A percentile compares a stretch with the other conserved stretches of the same genome.
phyloP scores from a whole-genome alignment of 768 basidiomycete species.

The Hypholoma sublateritium region DNA sequence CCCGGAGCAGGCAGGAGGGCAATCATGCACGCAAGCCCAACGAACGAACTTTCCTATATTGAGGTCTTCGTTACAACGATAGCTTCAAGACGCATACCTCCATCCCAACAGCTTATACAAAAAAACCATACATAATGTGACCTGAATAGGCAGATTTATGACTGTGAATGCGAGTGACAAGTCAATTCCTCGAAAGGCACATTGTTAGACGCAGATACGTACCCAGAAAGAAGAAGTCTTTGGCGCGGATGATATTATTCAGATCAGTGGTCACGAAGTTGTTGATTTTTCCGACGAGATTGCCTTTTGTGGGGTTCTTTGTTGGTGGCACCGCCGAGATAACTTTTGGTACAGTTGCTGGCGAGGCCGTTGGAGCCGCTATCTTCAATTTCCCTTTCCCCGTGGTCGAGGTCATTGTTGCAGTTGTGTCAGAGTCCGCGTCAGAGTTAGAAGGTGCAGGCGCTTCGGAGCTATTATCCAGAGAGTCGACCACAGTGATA shows the following conservation, averaged over 20 bases:
- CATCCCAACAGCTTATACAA: slow-evolving; percentile 18
- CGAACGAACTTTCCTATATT: slow-evolving; percentile 37
- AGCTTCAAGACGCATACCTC: slow-evolving; percentile 9
- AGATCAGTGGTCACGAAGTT: slow-evolving; percentile 70
- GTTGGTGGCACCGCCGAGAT: not conserved
- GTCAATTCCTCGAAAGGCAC: not conserved
- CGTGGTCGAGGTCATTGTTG: not conserved
- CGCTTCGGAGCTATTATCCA: not conserved
- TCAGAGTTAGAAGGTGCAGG: not conserved
- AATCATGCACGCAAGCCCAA: slow-evolving; percentile 54
- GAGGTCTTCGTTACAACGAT: too few species aligned
- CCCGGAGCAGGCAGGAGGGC: slow-evolving; percentile 60
- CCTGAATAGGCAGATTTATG: slow-evolving; percentile 14
- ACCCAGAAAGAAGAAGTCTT: not conserved
- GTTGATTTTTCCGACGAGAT: slow-evolving; percentile 65
- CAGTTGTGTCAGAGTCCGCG: slow-evolving; percentile 3
- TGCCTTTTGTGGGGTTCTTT: slow-evolving; percentile 2
- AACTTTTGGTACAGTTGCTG: not conserved
- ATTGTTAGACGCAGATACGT: not conserved
- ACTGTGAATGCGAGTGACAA: not conserved
- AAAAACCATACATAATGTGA: slow-evolving; percentile 12
- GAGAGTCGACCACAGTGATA: not conserved
- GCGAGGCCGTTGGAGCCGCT: not conserved
- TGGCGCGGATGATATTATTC: slow-evolving; percentile 24
- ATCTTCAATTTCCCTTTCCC: not conserved